A percentile compares a stretch with the other conserved stretches of the same genome.
Evolutionary conservation across 192 early-diverging fungal species (phyloP).

Genomic region (Neocallimastix lanati): DNA sequence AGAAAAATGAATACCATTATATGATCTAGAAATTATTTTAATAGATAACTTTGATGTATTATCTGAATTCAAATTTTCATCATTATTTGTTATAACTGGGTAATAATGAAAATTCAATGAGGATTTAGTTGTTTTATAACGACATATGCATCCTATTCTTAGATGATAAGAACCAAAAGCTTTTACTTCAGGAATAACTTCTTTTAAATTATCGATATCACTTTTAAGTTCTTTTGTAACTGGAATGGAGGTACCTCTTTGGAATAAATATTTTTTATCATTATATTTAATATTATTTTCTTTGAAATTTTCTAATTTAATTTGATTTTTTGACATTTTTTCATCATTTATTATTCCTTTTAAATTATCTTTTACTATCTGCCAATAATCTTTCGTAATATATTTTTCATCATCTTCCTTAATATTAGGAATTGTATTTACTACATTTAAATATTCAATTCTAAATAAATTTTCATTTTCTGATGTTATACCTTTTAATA

Average conservation of each 20-base stretch:
- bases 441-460: background rate
- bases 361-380: background rate
- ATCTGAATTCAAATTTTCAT: conserved; percentile 8
- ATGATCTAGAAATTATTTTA: background rate
- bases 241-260: background rate
- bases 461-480: background rate
- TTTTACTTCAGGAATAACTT: conserved; percentile 20
- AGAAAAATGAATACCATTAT: background rate
- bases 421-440: background rate
- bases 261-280: background rate
- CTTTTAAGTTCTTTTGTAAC: background rate
- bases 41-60: background rate
- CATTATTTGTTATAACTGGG: conserved; percentile 18
- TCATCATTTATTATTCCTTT: background rate
- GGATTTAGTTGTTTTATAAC: conserved; percentile 22
- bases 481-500: background rate
- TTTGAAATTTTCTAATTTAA: too few relatives aligned
- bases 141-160: conserved; percentile 20
- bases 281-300: background rate
- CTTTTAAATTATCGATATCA: background rate
- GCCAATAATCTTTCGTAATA: background rate
- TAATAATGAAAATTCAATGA: conserved; percentile 24
- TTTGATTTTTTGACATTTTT: background rate
- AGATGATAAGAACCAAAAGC: conserved; percentile 37
- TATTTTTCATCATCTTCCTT: background rate